Evolutionary conservation across 768 basidiomycete genomes (phyloP).

Genomic region (Podaxis rugospora): DNA sequence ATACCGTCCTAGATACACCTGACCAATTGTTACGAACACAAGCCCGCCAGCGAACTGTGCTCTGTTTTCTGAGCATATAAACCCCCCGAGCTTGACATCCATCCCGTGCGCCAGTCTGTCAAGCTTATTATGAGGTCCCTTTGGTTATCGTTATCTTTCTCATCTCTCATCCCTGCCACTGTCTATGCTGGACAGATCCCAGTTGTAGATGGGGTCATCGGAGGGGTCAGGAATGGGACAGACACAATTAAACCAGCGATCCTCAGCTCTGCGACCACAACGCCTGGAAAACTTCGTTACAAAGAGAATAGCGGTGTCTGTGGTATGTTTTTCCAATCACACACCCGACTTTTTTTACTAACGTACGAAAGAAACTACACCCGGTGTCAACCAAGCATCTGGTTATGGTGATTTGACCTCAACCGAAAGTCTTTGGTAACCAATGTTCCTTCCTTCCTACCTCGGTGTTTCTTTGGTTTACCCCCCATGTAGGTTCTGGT

Average conservation of each 20-base stretch:
- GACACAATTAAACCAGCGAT: constrained; percentile 14
- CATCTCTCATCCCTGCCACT: not conserved
- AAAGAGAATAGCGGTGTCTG: constrained; percentile 61
- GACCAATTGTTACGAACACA: not conserved
- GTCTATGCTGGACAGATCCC: constrained; percentile 38
- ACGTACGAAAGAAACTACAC: constrained; percentile 43
- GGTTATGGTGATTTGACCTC: constrained; percentile 60
- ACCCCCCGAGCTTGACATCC: not conserved
- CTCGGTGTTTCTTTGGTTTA: not conserved
- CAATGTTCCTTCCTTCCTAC: not conserved
- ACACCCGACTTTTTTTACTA: not conserved
- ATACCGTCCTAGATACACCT: not conserved
- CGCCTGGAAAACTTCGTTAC: constrained; percentile 48
- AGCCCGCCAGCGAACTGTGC: not conserved
- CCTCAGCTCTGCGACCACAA: constrained; percentile 21
- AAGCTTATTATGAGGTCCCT: not conserved
- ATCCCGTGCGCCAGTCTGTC: not conserved
- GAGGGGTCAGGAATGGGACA: constrained; percentile 33
- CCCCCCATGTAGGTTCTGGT: constrained; percentile 52
- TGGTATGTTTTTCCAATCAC: constrained; percentile 27
- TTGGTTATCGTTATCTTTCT: constrained; percentile 1
- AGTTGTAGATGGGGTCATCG: constrained; percentile 44
- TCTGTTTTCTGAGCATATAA: not conserved
- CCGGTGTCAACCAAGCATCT: constrained; percentile 57
- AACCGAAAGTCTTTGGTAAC: constrained; percentile 54